A percentile compares a stretch with the other conserved stretches of the same genome.
Evolutionary conservation across 371 early-diverging fungal genomes (phyloP).

Genomic region (Mortierella sp.): DNA sequence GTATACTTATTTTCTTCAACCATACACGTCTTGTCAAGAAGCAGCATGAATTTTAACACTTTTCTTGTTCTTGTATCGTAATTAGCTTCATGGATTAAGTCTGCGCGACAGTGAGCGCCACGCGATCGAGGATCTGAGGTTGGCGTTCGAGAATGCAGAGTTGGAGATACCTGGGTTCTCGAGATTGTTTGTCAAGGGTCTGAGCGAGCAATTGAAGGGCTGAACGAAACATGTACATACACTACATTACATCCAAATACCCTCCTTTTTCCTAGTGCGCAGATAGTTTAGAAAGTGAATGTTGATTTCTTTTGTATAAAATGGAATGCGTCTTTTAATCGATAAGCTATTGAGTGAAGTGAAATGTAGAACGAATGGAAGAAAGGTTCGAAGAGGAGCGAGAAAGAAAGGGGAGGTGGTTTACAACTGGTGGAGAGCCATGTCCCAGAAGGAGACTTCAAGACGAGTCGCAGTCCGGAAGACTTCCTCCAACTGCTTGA

Average conservation of each 20-base stretch:
- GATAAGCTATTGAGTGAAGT: no score
- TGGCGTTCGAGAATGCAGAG: constrained; percentile 76
- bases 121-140: constrained; percentile 68
- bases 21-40: not conserved
- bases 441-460: constrained; percentile 85
- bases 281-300: not conserved
- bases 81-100: constrained; percentile 61
- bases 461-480: constrained; percentile 80
- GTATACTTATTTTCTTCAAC: not conserved
- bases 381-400: not conserved
- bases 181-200: constrained; percentile 68
- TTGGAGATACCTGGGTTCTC: constrained; percentile 74
- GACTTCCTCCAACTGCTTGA: constrained; percentile 74
- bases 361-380: not conserved
- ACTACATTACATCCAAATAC: not conserved
- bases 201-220: constrained; percentile 50
- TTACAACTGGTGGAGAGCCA: constrained; percentile 60
- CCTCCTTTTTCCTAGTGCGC: not conserved
- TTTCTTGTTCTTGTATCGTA: not conserved
- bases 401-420: not conserved
- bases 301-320: not conserved
- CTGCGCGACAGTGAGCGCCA: constrained; percentile 68
- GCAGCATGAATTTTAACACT: not conserved
- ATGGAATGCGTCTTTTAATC: not conserved
- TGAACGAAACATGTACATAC: constrained; percentile 5